Percentiles rank a stretch among this genome's conserved stretches.
Evolutionary conservation across 371 early-diverging fungal genomes (phyloP).

Genomic region (Dinochytrium kinnereticum): DNA sequence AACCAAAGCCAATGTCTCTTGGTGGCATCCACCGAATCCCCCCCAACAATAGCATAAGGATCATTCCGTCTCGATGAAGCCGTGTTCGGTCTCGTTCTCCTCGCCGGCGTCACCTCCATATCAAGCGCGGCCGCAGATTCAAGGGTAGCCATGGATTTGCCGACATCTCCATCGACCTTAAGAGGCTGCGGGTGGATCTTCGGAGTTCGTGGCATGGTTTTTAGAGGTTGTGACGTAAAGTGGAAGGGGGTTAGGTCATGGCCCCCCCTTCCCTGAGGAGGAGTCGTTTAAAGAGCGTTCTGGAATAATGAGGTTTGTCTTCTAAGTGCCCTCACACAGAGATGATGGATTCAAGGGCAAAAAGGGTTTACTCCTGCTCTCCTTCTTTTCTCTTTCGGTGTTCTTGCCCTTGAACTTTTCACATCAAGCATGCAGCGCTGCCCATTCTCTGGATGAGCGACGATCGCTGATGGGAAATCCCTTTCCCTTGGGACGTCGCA

Average conservation of each 20-base stretch:
- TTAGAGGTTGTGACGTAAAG: neutral
- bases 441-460: too few relatives aligned
- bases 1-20: conserved; percentile 35
- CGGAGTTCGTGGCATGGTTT: neutral
- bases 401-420: too few relatives aligned
- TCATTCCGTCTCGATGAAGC: conserved; percentile 1
- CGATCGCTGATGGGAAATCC: too few relatives aligned
- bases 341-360: too few relatives aligned
- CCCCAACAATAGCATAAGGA: neutral
- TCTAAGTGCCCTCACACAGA: too few relatives aligned
- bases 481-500: too few relatives aligned
- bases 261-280: too few relatives aligned
- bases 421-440: too few relatives aligned
- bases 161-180: neutral
- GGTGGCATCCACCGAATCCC: neutral
- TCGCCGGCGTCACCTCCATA: neutral
- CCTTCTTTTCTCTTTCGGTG: too few relatives aligned
- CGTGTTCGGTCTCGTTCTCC: neutral
- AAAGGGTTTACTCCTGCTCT: too few relatives aligned
- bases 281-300: too few relatives aligned
- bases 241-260: neutral
- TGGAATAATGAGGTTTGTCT: too few relatives aligned
- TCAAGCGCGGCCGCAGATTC: neutral
- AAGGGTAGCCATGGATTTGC: neutral
- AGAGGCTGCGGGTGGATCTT: conserved; percentile 7